A percentile compares a stretch with the other conserved stretches of the same genome.
These are phyloP conservation scores for Umbilicaria muhlenbergii DNA, from an alignment of 495 filamentous ascomycete species.

Conservation along the genomic window DNA sequence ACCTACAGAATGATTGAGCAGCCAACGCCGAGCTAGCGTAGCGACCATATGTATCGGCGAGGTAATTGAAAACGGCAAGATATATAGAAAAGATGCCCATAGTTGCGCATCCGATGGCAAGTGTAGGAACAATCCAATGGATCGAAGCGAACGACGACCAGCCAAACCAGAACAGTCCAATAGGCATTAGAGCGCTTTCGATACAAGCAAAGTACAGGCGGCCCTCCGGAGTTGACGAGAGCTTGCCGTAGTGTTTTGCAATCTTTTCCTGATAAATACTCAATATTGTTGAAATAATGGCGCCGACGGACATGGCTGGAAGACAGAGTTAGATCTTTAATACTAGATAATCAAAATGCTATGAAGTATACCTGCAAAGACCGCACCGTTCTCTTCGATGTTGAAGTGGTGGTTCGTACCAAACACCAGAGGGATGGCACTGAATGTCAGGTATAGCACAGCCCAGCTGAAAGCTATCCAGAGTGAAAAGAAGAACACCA, in stretches of 20 bases:
- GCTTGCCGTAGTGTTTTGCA: conserved; percentile 23
- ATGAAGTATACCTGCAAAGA: conserved; percentile 43
- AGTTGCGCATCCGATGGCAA: conserved; percentile 57
- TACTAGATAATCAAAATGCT: neutral
- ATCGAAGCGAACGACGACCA: conserved; percentile 52
- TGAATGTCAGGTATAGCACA: conserved; percentile 72
- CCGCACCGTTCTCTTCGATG: conserved; percentile 47
- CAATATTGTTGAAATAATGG: conserved; percentile 51
- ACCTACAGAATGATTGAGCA: conserved; percentile 60
- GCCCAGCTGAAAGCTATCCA: conserved; percentile 90
- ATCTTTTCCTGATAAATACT: conserved; percentile 58
- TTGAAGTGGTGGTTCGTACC: conserved; percentile 50
- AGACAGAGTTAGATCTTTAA: neutral
- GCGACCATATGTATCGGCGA: conserved; percentile 77
- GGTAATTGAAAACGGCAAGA: conserved; percentile 83
- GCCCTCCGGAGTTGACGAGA: conserved; percentile 49
- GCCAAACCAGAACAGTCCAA: conserved; percentile 72
- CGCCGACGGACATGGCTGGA: conserved; percentile 49
- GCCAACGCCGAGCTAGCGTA: conserved; percentile 78
- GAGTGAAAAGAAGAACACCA: conserved; percentile 87
- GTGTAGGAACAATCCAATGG: conserved; percentile 63
- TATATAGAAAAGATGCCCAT: conserved; percentile 87
- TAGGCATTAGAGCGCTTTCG: conserved; percentile 50
- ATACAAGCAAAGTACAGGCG: conserved; percentile 75
- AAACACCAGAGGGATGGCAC: conserved; percentile 68